Conservation (phyloP, 1,139 yeast species). For the Taiozyma onychis region DNA sequence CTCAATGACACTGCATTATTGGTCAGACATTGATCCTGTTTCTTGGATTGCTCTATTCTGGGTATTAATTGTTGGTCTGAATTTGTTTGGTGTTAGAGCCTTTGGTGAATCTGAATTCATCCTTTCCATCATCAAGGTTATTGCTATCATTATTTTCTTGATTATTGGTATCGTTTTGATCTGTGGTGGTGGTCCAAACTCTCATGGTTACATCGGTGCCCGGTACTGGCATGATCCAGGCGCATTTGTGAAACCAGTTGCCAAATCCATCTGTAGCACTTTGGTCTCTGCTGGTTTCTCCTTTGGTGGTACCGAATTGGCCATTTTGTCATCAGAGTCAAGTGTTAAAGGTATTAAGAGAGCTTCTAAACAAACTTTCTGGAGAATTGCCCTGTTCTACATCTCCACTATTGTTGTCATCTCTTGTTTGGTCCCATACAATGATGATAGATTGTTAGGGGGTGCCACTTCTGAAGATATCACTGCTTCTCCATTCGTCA, state of each 20-base stretch:
- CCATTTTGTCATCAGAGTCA: conserved; percentile 61
- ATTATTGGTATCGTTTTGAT: conserved; percentile 61
- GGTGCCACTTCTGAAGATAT: conserved; percentile 36
- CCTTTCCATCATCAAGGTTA: conserved; percentile 49
- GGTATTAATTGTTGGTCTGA: conserved; percentile 36
- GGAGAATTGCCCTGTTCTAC: conserved; percentile 68
- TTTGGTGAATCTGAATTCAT: conserved; percentile 64
- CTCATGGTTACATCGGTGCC: conserved; percentile 51
- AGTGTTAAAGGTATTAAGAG: conserved; percentile 71
- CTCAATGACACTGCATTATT: conserved; percentile 66
- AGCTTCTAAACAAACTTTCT: conserved; percentile 62
- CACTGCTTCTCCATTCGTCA: conserved; percentile 51
- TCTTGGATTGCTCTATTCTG: conserved; percentile 60
- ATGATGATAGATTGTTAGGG: conserved; percentile 38
- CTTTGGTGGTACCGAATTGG: conserved; percentile 71
- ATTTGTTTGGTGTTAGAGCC: conserved; percentile 61
- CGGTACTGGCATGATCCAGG: conserved; percentile 67
- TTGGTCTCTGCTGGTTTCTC: conserved; percentile 72
- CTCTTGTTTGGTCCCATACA: conserved; percentile 52
- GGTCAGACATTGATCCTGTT: conserved; percentile 68
- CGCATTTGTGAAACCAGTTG: conserved; percentile 51
- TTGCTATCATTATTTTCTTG: conserved; percentile 55
- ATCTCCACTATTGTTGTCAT: conserved; percentile 55
- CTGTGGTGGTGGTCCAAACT: conserved; percentile 42
- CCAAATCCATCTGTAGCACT: conserved; percentile 55